Percentiles rank a stretch among this genome's conserved stretches.
Evolutionary conservation across 345 rosid species (phyloP).

Genomic region (Dipteronia dyeriana): DNA sequence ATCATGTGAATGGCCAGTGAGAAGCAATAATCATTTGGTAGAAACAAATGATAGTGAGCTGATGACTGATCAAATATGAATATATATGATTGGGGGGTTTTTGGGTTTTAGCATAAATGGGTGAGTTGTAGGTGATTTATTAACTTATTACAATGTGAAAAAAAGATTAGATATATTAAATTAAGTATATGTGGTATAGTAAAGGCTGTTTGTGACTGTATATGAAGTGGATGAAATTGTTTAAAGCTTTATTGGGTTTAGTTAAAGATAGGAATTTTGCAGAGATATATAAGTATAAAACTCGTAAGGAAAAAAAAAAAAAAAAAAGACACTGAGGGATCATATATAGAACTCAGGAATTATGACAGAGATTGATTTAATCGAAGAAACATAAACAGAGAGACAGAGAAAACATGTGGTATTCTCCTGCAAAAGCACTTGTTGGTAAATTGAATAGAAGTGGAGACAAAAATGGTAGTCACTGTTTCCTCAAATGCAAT

Average conservation of each 20-base stretch:
- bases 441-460: neutral
- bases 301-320: neutral
- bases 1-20: neutral
- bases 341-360: constrained; percentile 23
- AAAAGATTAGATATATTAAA: no score
- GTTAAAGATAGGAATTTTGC: constrained; percentile 44
- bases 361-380: constrained; percentile 22
- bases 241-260: constrained; percentile 45
- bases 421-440: constrained; percentile 21
- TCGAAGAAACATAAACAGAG: constrained; percentile 11
- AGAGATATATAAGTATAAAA: neutral
- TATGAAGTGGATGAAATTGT: constrained; percentile 29
- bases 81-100: constrained; percentile 10
- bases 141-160: neutral
- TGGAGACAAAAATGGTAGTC: constrained; percentile 25
- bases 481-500: constrained; percentile 25
- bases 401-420: constrained; percentile 16
- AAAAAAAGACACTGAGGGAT: constrained; percentile 24
- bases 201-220: constrained; percentile 49
- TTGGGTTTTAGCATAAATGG: neutral
- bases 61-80: no score
- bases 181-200: no score
- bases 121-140: neutral
- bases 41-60: neutral
- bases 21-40: neutral